Base-by-base conservation (phyloP, 2,329 filamentous ascomycete species). In the Podosphaera fusca region DNA sequence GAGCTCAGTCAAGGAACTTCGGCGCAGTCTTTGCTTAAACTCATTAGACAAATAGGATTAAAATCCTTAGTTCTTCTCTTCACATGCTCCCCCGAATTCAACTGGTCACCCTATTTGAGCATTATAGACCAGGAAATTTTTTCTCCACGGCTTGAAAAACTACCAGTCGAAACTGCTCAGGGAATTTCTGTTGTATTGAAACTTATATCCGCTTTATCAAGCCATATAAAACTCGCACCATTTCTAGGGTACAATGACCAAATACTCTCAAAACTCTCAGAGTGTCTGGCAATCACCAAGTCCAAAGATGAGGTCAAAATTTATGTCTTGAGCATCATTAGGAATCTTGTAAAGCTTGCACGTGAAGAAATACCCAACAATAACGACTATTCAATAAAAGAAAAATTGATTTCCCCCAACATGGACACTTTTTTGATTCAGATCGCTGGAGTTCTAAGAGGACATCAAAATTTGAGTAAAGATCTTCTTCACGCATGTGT, bases 251-350 rank as follows among this genome's bases (percentile, higher is more conserved):
- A 74, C 42, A 78, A 83, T 10, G 69, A 76, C 6, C 77, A 81
- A 58, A 77, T 81, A 55, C 67, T 96, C 35, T 73, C 74, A 14
- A 81, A 82, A 62, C 70, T 95, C 14, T 78, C 87, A 46, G 80
- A 86, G 61, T 85, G 83, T 63, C 71, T 98, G 33, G 74, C 75
- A 3, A 75, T 84, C 4, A 75, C 78, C 51, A 90, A 85, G 56
- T 80, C 85, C 0, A 92, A 92, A 67, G 85, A 90, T 60, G 83
- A 88, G 58, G 89, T 98, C 57, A 92, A 89, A 65, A 71, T 85
- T 0, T 94, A 87, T 66, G 79, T 89, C 0, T 73, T 98, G 35
- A 76, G 80, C 9, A 82, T 96, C 47, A 69, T 98, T 50, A 76
- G 78, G 49, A 84, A 81, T 57, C 72, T 90, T 38, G 75, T 87